phyloP scores from a whole-genome alignment of 2,329 filamentous ascomycete species.

The Colletotrichum tanaceti region DNA sequence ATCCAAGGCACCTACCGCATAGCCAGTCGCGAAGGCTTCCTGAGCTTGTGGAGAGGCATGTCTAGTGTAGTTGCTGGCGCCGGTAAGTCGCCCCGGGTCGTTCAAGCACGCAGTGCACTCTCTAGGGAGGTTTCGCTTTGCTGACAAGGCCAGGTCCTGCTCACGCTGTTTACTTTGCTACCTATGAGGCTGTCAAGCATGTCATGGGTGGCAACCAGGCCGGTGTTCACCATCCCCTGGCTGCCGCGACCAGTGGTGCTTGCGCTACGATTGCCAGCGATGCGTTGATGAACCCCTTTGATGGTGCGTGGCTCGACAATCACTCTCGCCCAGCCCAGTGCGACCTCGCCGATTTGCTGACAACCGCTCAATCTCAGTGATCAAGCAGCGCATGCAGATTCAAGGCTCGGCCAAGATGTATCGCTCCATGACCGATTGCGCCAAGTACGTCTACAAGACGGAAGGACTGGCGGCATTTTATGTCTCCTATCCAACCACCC shows the following conservation, averaged over 20 bases:
- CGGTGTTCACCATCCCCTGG: constrained; percentile 90
- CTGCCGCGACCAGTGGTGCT: constrained; percentile 92
- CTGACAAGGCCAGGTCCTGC: constrained; percentile 77
- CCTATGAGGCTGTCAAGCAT: constrained; percentile 97
- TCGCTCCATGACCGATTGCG: constrained; percentile 87
- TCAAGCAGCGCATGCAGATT: constrained; percentile 99
- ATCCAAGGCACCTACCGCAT: constrained; percentile 94
- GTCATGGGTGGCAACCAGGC: constrained; percentile 90
- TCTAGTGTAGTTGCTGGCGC: constrained; percentile 96
- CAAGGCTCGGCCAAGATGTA: constrained; percentile 91
- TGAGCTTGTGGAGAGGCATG: constrained; percentile 95
- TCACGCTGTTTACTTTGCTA: constrained; percentile 98
- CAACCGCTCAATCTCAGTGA: constrained; percentile 68
- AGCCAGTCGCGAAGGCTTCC: constrained; percentile 86
- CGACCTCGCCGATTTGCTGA: neutral
- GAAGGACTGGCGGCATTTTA: constrained; percentile 96
- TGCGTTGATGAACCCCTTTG: constrained; percentile 99
- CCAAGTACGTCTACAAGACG: constrained; percentile 83
- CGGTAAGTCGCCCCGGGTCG: constrained; percentile 65
- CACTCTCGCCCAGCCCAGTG: too few relatives aligned
- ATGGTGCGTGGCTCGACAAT: constrained; percentile 70
- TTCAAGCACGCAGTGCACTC: neutral
- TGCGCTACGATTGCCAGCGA: constrained; percentile 97
- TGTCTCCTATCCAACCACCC: constrained; percentile 96
- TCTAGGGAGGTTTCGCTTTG: neutral